Evolutionary conservation across 306 rosid species (phyloP), one percentile per base, ranked within the genome.

Genomic region (Astragalus membranaceus): DNA sequence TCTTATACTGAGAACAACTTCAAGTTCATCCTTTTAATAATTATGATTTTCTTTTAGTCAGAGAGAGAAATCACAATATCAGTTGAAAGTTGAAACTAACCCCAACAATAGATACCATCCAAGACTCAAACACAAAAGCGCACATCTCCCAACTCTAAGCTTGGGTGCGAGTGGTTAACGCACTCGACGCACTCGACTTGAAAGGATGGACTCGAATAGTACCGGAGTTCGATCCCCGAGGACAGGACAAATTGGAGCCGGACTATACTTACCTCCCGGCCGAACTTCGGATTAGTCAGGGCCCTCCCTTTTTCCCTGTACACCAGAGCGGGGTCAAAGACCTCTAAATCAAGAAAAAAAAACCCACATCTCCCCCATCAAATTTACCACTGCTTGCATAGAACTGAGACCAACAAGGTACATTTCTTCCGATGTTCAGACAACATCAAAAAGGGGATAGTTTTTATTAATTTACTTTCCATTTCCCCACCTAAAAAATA

Each of bases 371-470:
- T 56, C 30, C 64, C 10, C 78, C 61, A 57, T 44, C 33, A 72
- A 57, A 48, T 32, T 70, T 7, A 20, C 66, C 41, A 36, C 29
- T 12, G 29, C 29, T 23, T 49, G 12, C 32, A 36, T 17, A 33
- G 63, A 20, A 7, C 39, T 53, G 15, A 64, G 32, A 57, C 67
- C 6, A 69, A 8, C 58, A 59, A 68, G 70, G 33, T 51, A 69
- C 70, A 69, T 69, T 76, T 51, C 72, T 51, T 70, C 64, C 41
- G 59, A 70, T 56, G 64, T 52, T 74, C 41, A 73, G 55, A 35
- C 65, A 75, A 17, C 37, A 42, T 32, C 80, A 14, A 75, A 77
- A 49, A 35, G 39, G 35, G 54, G 33, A 63, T 29, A 3, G 33
- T 9, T 35, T 23, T 8, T 26, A 41, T 59, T 42, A 13, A 53